Evolutionary conservation across 768 basidiomycete genomes (phyloP).

Genomic region (Leucocoprinus sp.): DNA sequence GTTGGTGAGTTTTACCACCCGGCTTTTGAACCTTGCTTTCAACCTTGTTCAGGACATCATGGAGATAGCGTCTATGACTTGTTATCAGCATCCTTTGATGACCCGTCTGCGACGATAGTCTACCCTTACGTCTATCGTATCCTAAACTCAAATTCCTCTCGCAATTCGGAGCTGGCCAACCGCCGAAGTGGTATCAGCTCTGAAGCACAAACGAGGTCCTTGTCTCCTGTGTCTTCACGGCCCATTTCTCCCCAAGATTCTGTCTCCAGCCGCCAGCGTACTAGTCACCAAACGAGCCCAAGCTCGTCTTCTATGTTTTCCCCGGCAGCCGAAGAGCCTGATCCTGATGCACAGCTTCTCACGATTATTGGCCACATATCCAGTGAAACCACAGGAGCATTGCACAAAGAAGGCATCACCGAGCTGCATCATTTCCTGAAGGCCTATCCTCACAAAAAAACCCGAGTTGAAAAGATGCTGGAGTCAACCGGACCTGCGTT

Average conservation of each 20-base stretch:
- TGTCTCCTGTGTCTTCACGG: constrained; percentile 56
- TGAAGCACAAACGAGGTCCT: constrained; percentile 35
- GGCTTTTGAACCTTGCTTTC: neutral
- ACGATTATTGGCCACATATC: constrained; percentile 83
- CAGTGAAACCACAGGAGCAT: constrained; percentile 78
- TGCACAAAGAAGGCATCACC: constrained; percentile 92
- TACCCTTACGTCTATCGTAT: constrained; percentile 94
- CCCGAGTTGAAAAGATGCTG: constrained; percentile 79
- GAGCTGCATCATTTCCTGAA: constrained; percentile 92
- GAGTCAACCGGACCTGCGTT: constrained; percentile 86
- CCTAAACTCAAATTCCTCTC: constrained; percentile 57
- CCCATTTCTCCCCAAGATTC: constrained; percentile 69
- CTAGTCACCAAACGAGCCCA: constrained; percentile 60
- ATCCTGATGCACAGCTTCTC: constrained; percentile 77
- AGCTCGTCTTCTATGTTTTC: constrained; percentile 56
- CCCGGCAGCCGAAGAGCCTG: constrained; percentile 66
- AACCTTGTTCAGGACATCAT: constrained; percentile 52
- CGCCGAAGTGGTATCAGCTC: constrained; percentile 24
- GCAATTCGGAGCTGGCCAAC: constrained; percentile 29
- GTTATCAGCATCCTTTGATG: constrained; percentile 84
- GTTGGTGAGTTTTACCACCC: constrained; percentile 58
- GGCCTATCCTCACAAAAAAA: constrained; percentile 76
- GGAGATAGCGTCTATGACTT: constrained; percentile 88
- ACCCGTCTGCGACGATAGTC: constrained; percentile 95
- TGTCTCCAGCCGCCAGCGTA: constrained; percentile 43